Percentiles rank a stretch among this genome's conserved stretches.
Conservation (phyloP, 768 basidiomycete genomes). For the Galerina marginata region DNA sequence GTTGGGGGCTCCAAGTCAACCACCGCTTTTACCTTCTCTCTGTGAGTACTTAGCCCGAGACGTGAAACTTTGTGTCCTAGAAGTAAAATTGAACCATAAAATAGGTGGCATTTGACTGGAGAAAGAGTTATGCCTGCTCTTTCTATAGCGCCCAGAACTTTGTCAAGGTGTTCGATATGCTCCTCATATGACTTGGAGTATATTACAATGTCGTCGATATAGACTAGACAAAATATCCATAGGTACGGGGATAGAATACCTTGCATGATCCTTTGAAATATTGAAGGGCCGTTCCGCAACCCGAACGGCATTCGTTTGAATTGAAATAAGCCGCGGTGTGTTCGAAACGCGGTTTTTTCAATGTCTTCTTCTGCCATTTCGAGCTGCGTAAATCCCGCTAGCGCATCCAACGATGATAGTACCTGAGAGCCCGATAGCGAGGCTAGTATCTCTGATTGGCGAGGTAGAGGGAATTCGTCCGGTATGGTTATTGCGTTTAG, state of each 20-base stretch:
- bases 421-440: too few relatives aligned
- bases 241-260: neutral
- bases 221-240: constrained; percentile 4
- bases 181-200: neutral
- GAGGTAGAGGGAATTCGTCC: too few relatives aligned
- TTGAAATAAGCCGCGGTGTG: neutral
- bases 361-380: too few relatives aligned
- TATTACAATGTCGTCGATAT: constrained; percentile 10
- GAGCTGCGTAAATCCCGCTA: too few relatives aligned
- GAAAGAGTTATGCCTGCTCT: neutral
- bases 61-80: too few relatives aligned
- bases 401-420: too few relatives aligned
- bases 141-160: neutral
- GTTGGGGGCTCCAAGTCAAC: neutral
- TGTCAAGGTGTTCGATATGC: neutral
- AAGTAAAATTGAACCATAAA: neutral
- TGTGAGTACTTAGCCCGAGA: neutral
- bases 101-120: neutral
- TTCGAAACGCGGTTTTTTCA: constrained; percentile 2
- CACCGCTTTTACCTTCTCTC: neutral
- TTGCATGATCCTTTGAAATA: constrained; percentile 12
- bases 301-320: constrained; percentile 12
- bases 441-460: too few relatives aligned
- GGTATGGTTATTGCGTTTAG: too few relatives aligned
- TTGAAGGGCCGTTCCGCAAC: neutral